Evolutionary conservation across 2,329 filamentous ascomycete species (phyloP).

Genomic region (Tolypocladium guangdongense): DNA sequence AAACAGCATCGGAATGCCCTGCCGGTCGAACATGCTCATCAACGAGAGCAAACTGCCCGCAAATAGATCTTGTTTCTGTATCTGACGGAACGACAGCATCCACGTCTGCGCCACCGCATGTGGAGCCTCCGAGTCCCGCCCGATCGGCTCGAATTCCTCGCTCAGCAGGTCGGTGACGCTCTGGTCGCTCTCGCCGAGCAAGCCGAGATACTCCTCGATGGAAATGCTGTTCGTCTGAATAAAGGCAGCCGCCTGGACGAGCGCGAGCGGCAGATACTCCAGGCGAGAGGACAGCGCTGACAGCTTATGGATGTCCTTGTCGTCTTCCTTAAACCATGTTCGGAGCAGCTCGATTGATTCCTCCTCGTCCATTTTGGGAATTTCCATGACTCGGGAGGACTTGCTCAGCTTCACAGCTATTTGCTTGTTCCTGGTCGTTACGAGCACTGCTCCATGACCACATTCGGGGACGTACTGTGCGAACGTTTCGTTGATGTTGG

Average conservation of each 20-base stretch:
- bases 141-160: conserved; percentile 17
- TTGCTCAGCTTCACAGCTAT: conserved; percentile 10
- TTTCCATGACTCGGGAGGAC: conserved; percentile 8
- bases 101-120: conserved; percentile 19
- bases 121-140: conserved; percentile 14
- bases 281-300: conserved; percentile 13
- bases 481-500: background rate
- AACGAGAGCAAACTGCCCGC: conserved; percentile 17
- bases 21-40: conserved; percentile 18
- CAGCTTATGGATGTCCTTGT: conserved; percentile 1
- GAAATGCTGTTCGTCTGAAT: conserved; percentile 17
- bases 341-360: conserved; percentile 16
- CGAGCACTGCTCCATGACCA: conserved; percentile 16
- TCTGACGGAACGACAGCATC: conserved; percentile 20
- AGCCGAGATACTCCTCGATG: conserved; percentile 15
- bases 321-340: conserved; percentile 6
- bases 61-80: conserved; percentile 12
- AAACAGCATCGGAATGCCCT: conserved; percentile 15
- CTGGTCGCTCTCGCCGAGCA: conserved; percentile 14
- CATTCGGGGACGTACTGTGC: conserved; percentile 16
- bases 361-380: conserved; percentile 15
- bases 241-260: conserved; percentile 22
- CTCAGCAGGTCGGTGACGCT: conserved; percentile 14
- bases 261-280: conserved; percentile 20
- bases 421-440: conserved; percentile 22